These are phyloP conservation scores for Solanum paucissectum DNA, from an alignment of 257 asterid genomes.

Conservation along the genomic window DNA sequence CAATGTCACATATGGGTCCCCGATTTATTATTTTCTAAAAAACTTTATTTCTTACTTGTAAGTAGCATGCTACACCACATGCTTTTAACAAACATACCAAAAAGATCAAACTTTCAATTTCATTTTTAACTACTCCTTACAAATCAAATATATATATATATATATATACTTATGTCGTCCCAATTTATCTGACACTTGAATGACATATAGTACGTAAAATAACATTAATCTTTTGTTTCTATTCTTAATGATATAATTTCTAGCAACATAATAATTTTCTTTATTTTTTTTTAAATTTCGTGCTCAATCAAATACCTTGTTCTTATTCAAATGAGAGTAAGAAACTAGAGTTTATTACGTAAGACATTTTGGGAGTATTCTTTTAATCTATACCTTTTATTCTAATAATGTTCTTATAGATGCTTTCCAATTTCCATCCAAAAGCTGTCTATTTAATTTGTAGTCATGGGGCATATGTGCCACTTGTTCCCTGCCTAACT, in stretches of 20 bases:
- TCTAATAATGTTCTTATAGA: not conserved
- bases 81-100: not conserved
- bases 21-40: not conserved
- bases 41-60: not conserved
- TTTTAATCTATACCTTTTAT: not conserved
- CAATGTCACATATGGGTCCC: not conserved
- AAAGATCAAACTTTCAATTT: not conserved
- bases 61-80: not conserved
- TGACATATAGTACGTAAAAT: too few species aligned
- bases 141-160: too few species aligned
- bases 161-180: not conserved
- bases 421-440: not conserved
- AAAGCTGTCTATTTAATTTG: not conserved
- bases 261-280: too few species aligned
- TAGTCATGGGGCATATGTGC: not conserved
- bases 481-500: constrained; percentile 2
- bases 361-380: not conserved
- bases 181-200: too few species aligned
- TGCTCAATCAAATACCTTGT: not conserved
- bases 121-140: not conserved
- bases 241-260: too few species aligned
- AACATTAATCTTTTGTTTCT: too few species aligned
- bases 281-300: too few species aligned
- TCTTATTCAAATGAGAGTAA: not conserved
- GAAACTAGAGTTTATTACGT: not conserved